Base-by-base conservation (phyloP, 192 early-diverging fungal species). In the Backusella tarrabulga region DNA sequence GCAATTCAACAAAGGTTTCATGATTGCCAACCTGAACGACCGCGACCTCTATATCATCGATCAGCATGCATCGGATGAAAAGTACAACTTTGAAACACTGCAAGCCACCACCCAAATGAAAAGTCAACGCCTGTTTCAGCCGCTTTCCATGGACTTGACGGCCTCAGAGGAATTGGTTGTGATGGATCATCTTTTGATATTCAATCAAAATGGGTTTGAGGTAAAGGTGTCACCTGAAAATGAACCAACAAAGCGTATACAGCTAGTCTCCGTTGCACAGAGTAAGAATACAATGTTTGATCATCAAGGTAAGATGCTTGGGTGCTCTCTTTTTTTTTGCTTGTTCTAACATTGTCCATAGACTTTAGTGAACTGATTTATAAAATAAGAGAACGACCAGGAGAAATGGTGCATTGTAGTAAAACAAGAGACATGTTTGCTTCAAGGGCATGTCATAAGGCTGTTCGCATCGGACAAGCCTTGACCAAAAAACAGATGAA, bases 1-100 rank as follows among this genome's bases (percentile, higher is more conserved):
- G 1, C 98, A 99, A 82, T 99, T 99, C 87, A 99, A 99, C 79
- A 89, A 89, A 63, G 98, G 97, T 1, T 99, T 99, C 81, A 99
- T 99, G 67, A 86, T 99, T 12, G 88, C 86, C 0, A 79, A 85
- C 1, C 83, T 96, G n/a, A 78, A 85, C 80, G 79, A 81, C 7
- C 86, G 86, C 34, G 93, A 96, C 77, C 87, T 99, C 8, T 98
- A 94, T 80, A 95, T 99, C 50, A 90, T 99, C 69, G 98, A 99
- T 83, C 98, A 99, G 77, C 98, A 99, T 82, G 98, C 98, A 1
- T 92, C 92, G 0, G 98, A 99, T 82, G 98, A 99, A 84, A 99
- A 99, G 82, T 96, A 88, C 84, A 98, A 97, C 77, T 99, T 95
- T 85, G 98, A 99, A 84, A 87, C 84, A 0, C 80, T 95, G 6